A percentile compares a stretch with the other conserved stretches of the same genome.
Evolutionary conservation across 345 rosid species (phyloP).

Genomic region (Lumnitzera racemosa): DNA sequence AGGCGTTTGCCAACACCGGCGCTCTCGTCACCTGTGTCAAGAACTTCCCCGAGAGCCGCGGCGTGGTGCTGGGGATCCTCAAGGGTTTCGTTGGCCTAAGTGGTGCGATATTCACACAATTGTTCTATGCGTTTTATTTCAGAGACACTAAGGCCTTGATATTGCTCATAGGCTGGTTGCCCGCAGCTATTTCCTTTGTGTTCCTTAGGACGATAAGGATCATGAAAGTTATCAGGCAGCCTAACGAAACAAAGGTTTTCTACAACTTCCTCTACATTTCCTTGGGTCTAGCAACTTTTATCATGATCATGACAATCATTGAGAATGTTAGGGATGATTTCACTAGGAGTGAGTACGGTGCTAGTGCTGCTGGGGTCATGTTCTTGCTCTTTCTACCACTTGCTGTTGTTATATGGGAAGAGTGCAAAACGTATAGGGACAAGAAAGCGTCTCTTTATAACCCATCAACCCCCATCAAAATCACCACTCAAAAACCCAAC

Average conservation of each 20-base stretch:
- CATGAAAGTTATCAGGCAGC: constrained; percentile 34
- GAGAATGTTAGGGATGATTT: constrained; percentile 22
- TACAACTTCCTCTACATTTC: constrained; percentile 46
- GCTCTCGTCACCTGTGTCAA: constrained; percentile 52
- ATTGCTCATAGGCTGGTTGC: constrained; percentile 52
- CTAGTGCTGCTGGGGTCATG: constrained; percentile 35
- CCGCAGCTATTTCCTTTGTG: constrained; percentile 38
- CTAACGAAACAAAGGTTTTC: constrained; percentile 44
- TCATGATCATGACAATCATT: constrained; percentile 41
- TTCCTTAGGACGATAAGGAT: constrained; percentile 36
- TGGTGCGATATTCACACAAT: background rate
- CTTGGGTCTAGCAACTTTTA: constrained; percentile 49
- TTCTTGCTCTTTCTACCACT: constrained; percentile 50
- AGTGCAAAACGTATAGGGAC: constrained; percentile 30
- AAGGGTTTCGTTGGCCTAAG: constrained; percentile 53
- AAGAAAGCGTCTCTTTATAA: constrained; percentile 24
- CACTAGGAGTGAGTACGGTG: constrained; percentile 30
- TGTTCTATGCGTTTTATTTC: constrained; percentile 31
- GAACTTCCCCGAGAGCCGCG: constrained; percentile 58
- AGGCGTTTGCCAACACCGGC: constrained; percentile 54
- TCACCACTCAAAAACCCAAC: constrained; percentile 20
- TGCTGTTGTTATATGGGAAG: constrained; percentile 36
- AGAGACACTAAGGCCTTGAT: constrained; percentile 31
- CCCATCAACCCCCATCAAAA: constrained; percentile 19
- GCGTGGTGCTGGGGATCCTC: constrained; percentile 45